Evolutionary conservation across 139 green algal species (phyloP), one percentile per base, ranked within the genome.

Genomic region (Diplosphaera chodatii): DNA sequence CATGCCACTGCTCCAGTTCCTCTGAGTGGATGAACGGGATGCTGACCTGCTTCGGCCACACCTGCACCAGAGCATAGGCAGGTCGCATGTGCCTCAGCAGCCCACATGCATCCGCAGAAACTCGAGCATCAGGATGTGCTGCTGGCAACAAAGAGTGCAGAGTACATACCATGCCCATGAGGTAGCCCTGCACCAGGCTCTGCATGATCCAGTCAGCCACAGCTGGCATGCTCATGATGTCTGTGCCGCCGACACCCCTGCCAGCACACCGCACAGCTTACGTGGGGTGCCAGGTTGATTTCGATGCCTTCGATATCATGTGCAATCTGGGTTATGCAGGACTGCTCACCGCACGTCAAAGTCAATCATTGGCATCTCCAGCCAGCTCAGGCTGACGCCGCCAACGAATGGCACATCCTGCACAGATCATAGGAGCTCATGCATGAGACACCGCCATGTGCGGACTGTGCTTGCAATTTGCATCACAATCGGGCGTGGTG

Each of bases 351-450:
- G 71, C 23, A 83, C 33, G 66, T 77, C 73, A 64, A 83, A 83
- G 33, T 83, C 78, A 3, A 83, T 40, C 27, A 75, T 67, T 25
- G 78, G 78, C 40, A 32, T 64, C n/a, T 68, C 31, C 30, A 84
- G 55, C 27, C 82, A 67, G 34, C 34, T 69, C 4, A 84, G 27
- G n/a, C 64, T 55, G 30, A 78, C 22, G 18, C 76, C 69, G 18
- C 70, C 67, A 28, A 84, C 55, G 59, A 84, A 84, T 16, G 78
- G 78, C 16, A 79, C 76, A 29, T 84, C 78, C 32, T 82, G 70
- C 55, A 10, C 10, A 20, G 37, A 48, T 20, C 37, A 10, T 20
- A 6, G 10, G 37, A 6, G 37, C 37, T 20, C 37, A 48, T 10
- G 10, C 37, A 48, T 48, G n/a, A n/a, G n/a, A n/a, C n/a, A n/a